These are phyloP conservation scores for Pisolithus marmoratus DNA, from an alignment of 768 basidiomycete species.

Conservation along the genomic window DNA sequence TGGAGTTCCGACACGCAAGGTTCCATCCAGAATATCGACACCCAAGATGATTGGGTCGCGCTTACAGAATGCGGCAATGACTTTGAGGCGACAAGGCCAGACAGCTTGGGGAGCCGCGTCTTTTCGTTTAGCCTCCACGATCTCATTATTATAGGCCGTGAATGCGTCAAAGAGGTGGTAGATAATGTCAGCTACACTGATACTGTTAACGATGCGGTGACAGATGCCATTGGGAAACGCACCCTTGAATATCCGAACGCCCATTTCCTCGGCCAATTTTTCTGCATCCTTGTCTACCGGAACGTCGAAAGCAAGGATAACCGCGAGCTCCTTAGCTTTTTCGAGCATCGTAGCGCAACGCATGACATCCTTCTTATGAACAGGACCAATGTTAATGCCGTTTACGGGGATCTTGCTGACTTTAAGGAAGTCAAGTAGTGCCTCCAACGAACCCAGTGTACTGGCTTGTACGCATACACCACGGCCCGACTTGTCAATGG, in stretches of 20 bases:
- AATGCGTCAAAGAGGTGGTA: slow-evolving; percentile 98
- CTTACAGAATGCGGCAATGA: slow-evolving; percentile 91
- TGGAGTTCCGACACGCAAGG: slow-evolving; percentile 87
- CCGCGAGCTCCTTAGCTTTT: slow-evolving; percentile 90
- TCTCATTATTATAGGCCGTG: slow-evolving; percentile 88
- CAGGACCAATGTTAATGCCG: slow-evolving; percentile 95
- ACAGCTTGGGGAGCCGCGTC: slow-evolving; percentile 94
- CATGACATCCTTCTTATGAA: slow-evolving; percentile 94
- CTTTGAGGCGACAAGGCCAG: slow-evolving; percentile 94
- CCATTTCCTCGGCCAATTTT: slow-evolving; percentile 87
- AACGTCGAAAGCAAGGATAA: slow-evolving; percentile 96
- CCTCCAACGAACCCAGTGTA: slow-evolving; percentile 95
- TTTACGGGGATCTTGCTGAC: slow-evolving; percentile 95
- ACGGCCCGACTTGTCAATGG: slow-evolving; percentile 90
- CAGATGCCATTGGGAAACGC: not conserved
- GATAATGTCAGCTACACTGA: slow-evolving; percentile 83
- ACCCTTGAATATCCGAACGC: slow-evolving; percentile 94
- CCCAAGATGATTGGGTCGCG: slow-evolving; percentile 97
- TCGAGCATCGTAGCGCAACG: slow-evolving; percentile 91
- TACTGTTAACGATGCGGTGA: not conserved
- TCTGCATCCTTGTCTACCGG: slow-evolving; percentile 91
- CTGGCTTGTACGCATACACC: slow-evolving; percentile 98
- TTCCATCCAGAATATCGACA: slow-evolving; percentile 93
- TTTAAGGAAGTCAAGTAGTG: slow-evolving; percentile 92
- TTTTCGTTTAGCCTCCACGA: slow-evolving; percentile 83